Percentiles rank a stretch among this genome's conserved stretches.
These are phyloP conservation scores for Geosmithia putterillii DNA, from an alignment of 2,329 filamentous ascomycete genomes.

Conservation along the genomic window DNA sequence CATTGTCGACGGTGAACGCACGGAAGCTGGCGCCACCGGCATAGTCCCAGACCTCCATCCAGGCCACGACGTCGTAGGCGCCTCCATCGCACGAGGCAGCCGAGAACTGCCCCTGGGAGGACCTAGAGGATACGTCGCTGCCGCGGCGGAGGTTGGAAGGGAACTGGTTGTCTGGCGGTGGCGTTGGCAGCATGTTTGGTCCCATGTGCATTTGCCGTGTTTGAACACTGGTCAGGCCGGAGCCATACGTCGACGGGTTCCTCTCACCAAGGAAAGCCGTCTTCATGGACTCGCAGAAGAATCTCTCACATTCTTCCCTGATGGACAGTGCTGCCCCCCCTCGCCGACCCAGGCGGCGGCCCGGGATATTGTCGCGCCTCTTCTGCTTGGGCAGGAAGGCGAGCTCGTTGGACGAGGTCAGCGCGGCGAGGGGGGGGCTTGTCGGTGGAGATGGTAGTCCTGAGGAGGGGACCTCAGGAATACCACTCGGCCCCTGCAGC, in stretches of 20 bases:
- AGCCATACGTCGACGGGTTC: conserved; percentile 64
- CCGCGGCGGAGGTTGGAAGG: conserved; percentile 20
- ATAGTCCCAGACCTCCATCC: conserved; percentile 79
- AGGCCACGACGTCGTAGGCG: conserved; percentile 39
- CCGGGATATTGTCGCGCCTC: conserved; percentile 29
- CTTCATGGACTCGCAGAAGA: conserved; percentile 95
- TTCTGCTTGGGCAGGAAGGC: conserved; percentile 47
- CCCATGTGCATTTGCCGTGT: not conserved
- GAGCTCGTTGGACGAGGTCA: conserved; percentile 56
- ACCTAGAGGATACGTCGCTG: conserved; percentile 8
- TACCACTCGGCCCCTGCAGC: conserved; percentile 82
- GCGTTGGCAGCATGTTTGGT: conserved; percentile 33
- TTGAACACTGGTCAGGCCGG: conserved; percentile 69
- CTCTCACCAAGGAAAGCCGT: conserved; percentile 94
- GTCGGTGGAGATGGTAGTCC: conserved; percentile 72
- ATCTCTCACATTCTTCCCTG: conserved; percentile 99
- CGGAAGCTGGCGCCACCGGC: conserved; percentile 72
- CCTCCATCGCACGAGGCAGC: not conserved
- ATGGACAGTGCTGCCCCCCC: conserved; percentile 94
- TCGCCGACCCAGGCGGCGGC: conserved; percentile 40
- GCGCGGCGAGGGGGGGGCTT: conserved; percentile 80
- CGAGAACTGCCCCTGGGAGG: too few relatives aligned
- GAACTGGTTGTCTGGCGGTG: conserved; percentile 36
- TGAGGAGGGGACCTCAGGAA: conserved; percentile 83
- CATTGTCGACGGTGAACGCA: conserved; percentile 66